A percentile compares a stretch with the other conserved stretches of the same genome.
These are phyloP conservation scores for Daedalea quercina DNA, from an alignment of 768 basidiomycete species.

Conservation along the genomic window DNA sequence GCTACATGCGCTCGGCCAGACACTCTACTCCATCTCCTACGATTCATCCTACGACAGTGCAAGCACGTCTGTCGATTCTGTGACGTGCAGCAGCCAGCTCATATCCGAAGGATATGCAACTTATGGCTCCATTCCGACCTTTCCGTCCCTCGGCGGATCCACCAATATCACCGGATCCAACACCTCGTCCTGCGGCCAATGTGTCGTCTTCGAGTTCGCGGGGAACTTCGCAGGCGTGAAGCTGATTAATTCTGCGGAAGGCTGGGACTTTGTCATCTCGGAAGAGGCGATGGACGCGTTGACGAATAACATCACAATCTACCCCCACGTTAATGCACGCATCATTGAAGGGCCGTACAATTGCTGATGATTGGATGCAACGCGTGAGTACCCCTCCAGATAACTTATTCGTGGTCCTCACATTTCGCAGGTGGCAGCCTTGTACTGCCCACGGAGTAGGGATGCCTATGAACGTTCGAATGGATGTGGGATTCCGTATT, in stretches of 20 bases:
- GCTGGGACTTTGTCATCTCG: neutral
- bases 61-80: neutral
- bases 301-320: neutral
- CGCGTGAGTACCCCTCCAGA: too few species aligned
- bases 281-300: neutral
- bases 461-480: too few species aligned
- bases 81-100: neutral
- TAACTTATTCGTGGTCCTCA: too few species aligned
- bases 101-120: neutral
- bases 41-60: neutral
- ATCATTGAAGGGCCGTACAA: neutral
- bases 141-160: neutral
- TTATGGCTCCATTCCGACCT: neutral
- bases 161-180: neutral
- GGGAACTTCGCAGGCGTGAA: neutral
- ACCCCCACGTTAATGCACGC: neutral
- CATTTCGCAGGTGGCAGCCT: too few species aligned
- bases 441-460: too few species aligned
- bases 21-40: neutral
- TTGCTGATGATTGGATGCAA: neutral
- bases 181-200: neutral
- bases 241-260: neutral
- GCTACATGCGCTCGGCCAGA: neutral
- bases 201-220: neutral
- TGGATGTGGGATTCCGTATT: too few species aligned